Evolutionary conservation across 1,284 basidiomycete genomes (phyloP).

Genomic region (Cerioporus squamosus): DNA sequence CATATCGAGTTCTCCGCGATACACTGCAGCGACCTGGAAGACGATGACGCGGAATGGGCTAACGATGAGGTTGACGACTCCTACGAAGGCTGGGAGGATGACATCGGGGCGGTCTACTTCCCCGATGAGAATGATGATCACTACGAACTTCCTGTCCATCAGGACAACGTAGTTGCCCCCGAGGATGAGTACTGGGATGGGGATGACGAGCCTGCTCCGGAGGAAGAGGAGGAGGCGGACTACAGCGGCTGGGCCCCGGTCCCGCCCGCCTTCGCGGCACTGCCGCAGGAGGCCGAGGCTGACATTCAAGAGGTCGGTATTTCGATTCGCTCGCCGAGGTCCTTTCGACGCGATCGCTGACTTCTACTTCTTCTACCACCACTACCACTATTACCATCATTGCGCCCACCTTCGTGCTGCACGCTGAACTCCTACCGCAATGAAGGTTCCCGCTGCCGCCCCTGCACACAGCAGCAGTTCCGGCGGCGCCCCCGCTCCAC

Average conservation of each 20-base stretch:
- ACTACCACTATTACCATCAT: no score
- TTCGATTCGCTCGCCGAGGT: no score
- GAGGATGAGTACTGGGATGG: slow-evolving; percentile 32
- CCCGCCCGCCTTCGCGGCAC: background rate
- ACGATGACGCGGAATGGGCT: slow-evolving; percentile 25
- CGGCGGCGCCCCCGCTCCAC: background rate
- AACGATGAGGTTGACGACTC: slow-evolving; percentile 21
- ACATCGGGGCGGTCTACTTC: slow-evolving; percentile 22
- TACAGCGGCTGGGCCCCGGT: slow-evolving; percentile 20
- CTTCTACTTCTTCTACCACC: no score
- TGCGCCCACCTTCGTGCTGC: no score
- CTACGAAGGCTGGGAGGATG: slow-evolving; percentile 36
- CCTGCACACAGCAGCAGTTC: background rate
- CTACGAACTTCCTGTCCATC: slow-evolving; percentile 4
- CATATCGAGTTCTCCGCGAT: slow-evolving; percentile 34
- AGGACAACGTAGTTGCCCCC: slow-evolving; percentile 13
- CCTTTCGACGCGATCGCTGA: no score
- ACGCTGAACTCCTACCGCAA: no score
- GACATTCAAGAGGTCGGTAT: background rate
- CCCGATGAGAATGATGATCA: slow-evolving; percentile 29
- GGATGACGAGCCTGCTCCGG: slow-evolving; percentile 23
- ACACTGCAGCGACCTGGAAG: slow-evolving; percentile 32
- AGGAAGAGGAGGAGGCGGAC: slow-evolving; percentile 18
- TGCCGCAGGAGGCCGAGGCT: background rate
- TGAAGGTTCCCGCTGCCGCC: no score